A percentile compares a stretch with the other conserved stretches of the same genome.
Evolutionary conservation across 805 yeast species (phyloP).

Genomic region (Saccharomycopsis fodiens): DNA sequence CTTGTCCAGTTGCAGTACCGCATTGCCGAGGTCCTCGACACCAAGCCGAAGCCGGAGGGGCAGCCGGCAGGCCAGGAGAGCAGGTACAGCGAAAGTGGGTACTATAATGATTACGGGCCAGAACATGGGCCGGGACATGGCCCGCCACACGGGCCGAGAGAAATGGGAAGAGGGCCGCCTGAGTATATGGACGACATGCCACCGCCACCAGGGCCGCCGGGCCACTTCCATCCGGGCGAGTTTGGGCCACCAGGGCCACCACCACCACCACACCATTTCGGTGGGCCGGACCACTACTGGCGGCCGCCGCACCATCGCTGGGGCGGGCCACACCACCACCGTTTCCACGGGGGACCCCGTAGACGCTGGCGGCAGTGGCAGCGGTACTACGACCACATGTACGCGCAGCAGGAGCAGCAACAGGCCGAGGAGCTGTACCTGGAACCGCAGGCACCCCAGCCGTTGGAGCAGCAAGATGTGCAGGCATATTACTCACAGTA

Average conservation of each 20-base stretch:
- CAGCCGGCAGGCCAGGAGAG: neutral
- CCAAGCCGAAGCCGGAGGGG: neutral
- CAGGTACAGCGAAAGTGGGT: neutral
- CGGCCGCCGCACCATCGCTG: neutral
- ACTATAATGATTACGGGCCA: neutral
- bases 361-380: neutral
- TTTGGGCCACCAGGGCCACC: neutral
- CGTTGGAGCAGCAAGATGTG: neutral
- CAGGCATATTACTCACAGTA: neutral
- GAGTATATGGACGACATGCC: neutral
- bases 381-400: neutral
- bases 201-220: neutral
- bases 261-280: neutral
- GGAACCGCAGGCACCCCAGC: neutral
- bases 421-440: neutral
- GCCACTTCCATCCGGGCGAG: neutral
- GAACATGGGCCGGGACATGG: no score
- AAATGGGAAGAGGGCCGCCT: no score
- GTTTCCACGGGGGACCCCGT: neutral
- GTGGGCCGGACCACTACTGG: neutral
- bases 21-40: neutral
- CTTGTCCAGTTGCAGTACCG: neutral
- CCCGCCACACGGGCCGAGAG: no score
- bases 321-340: neutral
- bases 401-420: neutral